Base-by-base conservation (phyloP, 768 basidiomycete genomes). In the Kwoniella mangroviensis region DNA sequence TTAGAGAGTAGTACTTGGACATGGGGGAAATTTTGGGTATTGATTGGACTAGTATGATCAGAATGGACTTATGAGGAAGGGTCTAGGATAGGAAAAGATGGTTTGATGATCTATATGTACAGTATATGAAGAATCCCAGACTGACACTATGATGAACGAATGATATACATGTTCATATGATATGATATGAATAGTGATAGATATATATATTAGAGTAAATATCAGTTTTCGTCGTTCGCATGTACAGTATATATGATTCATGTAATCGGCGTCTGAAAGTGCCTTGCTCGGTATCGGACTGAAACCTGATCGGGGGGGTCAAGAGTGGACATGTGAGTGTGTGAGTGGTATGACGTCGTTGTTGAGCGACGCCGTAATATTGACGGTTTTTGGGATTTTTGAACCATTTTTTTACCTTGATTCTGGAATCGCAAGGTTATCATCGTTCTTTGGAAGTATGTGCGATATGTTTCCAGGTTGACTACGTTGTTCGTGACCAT, bases 371-470 rank as follows among this genome's bases (percentile, higher is more conserved):
- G 56, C 56, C 56, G 56, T 57, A 57, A 57, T 57, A 57, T 57
- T 34, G 56, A 57, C 56, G 56, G 56, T 57, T 57, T 57, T 57
- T 54, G 24, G 19, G 24, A 54, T 54, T 54, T 24, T 54, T 54
- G 24, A 19, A 9, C 21, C 28, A 28, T 57, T 24, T 26, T 13
- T 11, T 54, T 19, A 57, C 24, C 24, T 21, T 55, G 21, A 22
- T 55, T 55, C 4, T 34, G 12, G 12, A 55, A 55, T 12, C 21
- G 21, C 53, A 55, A n/a, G 53, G 21, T 13, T 4, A 19, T 13
- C 13, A 19, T 49, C 45, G 45, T 49, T 49, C 13, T 49, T 49
- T 49, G 45, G 2, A 49, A 49, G 45, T 12, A 10, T 34, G 1
- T 34, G 9, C 9, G 34, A 34, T 34, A 34, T 7, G 34, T 34